Percentiles rank a stretch among this genome's conserved stretches.
phyloP scores from a whole-genome alignment of 2,329 filamentous ascomycete species.

The Alternaria triticina region DNA sequence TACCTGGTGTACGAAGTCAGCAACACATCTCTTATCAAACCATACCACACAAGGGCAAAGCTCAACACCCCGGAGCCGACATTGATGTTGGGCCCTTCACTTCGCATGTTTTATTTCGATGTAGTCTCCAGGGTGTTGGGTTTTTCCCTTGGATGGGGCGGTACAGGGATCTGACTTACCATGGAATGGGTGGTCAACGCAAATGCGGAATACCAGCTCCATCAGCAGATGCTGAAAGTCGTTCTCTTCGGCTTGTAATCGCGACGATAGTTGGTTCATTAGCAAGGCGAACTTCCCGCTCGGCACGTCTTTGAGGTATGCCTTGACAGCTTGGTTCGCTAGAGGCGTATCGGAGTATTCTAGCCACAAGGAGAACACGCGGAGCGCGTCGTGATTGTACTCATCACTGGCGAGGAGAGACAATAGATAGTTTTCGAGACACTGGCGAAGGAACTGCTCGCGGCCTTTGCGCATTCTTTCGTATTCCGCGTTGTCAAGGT shows the following conservation, averaged over 20 bases:
- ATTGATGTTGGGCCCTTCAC: neutral
- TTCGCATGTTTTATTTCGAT: neutral
- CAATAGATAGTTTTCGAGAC: constrained; percentile 90
- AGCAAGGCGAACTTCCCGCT: constrained; percentile 90
- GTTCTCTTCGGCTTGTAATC: constrained; percentile 73
- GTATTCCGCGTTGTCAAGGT: constrained; percentile 88
- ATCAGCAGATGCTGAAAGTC: constrained; percentile 79
- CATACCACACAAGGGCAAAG: neutral
- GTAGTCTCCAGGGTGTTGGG: neutral
- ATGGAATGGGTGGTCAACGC: constrained; percentile 91
- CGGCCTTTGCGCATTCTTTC: constrained; percentile 77
- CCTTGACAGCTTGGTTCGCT: constrained; percentile 78
- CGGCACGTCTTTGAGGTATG: constrained; percentile 74
- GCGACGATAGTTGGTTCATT: constrained; percentile 97
- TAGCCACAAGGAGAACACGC: constrained; percentile 94
- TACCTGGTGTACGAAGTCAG: constrained; percentile 52
- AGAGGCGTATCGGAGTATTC: constrained; percentile 78
- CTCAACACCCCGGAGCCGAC: neutral
- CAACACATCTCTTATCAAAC: rapidly evolving
- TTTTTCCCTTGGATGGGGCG: neutral
- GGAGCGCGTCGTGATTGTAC: constrained; percentile 86
- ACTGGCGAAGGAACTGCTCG: constrained; percentile 83
- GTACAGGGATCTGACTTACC: constrained; percentile 42
- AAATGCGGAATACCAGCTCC: constrained; percentile 80
- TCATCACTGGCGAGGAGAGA: constrained; percentile 84